These are phyloP conservation scores for Calocera cornea DNA, from an alignment of 768 basidiomycete genomes.

Conservation along the genomic window DNA sequence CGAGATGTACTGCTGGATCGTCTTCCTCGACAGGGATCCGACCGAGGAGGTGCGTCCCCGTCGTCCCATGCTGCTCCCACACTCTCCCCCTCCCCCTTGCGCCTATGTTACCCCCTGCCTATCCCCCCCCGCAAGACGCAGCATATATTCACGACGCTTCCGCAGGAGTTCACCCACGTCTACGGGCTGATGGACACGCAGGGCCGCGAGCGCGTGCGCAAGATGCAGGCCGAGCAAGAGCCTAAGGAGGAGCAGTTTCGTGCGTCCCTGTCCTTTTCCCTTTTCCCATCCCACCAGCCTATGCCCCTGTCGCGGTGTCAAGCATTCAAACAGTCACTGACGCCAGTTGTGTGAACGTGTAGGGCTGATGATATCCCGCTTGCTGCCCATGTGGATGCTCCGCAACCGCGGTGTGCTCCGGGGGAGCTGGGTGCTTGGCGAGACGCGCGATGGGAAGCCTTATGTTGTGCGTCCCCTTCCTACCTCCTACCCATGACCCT, in stretches of 20 bases:
- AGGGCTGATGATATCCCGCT: not conserved
- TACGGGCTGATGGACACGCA: not conserved
- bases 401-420: not conserved
- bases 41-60: not conserved
- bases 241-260: not conserved
- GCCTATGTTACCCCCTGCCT: not conserved
- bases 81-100: too few relatives aligned
- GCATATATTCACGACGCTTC: not conserved
- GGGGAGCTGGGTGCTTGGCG: not conserved
- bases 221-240: not conserved
- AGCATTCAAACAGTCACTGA: too few relatives aligned
- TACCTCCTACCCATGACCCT: not conserved
- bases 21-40: not conserved
- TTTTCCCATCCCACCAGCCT: too few relatives aligned
- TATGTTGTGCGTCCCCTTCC: not conserved
- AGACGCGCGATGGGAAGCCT: not conserved
- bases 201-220: not conserved
- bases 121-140: not conserved
- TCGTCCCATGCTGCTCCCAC: not conserved
- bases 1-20: slow-evolving; percentile 4
- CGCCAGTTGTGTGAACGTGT: too few relatives aligned
- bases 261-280: not conserved
- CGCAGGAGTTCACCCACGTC: not conserved
- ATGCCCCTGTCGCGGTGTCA: too few relatives aligned
- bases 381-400: slow-evolving; percentile 3